Evolutionary conservation across 768 basidiomycete genomes (phyloP), one percentile per base, ranked within the genome.

Genomic region (Serendipita sp.): DNA sequence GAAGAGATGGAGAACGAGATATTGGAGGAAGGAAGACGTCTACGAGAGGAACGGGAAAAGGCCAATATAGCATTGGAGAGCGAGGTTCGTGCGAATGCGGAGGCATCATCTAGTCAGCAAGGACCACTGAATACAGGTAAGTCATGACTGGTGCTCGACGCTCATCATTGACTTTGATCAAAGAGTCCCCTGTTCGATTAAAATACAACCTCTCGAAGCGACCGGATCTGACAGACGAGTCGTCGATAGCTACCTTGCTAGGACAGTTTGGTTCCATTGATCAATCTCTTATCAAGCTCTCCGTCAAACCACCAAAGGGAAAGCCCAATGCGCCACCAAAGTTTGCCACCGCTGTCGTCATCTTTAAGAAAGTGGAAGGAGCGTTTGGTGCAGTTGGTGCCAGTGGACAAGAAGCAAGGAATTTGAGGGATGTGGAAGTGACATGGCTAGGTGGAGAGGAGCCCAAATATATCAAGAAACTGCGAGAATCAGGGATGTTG

Each of bases 381-480:
- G 88, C 90, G 2, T 88, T 88, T 69, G 85, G 83, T 2, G 86
- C 83, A 2, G 84, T 91, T 0, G 83, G 83, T 67, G 84, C 80
- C 29, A 83, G 74, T 65, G 80, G 77, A 16, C 66, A 48, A 40
- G 74, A 74, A 48, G 76, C 73, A 62, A 74, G 75, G 50, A 83
- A 80, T 0, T 65, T 87, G 64, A 76, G 77, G 3, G 83, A 81
- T 15, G 76, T 91, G 60, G 87, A 89, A 53, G 78, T 88, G 0
- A 73, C 76, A 0, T 92, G 90, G 89, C 83, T 83, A 15, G 84
- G 79, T 46, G 85, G 85, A 10, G 80, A 79, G 68, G 89, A 91
- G 67, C 90, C 90, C 1, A 81, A 77, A 48, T 81, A 88, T 65
- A 72, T 91, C 55, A 79, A 74, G 6, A 88, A 86, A 86, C 72